Evolutionary conservation across 2,329 filamentous ascomycete genomes (phyloP).

Genomic region (Paradendryphiella salina): DNA sequence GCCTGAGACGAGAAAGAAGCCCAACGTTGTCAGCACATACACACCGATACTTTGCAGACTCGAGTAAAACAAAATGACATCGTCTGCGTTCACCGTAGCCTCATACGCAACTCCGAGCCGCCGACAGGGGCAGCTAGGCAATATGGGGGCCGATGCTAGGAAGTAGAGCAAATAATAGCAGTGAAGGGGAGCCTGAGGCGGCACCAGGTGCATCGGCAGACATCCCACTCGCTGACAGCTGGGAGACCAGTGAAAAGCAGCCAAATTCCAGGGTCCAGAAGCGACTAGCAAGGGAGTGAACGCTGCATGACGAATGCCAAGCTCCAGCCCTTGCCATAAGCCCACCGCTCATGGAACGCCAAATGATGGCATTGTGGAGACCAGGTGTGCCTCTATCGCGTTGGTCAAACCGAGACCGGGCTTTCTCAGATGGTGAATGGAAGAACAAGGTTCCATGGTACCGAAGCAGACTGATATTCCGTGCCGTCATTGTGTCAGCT

Average conservation of each 20-base stretch:
- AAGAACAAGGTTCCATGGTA: slow-evolving; percentile 1
- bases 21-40: slow-evolving; percentile 7
- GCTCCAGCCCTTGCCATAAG: slow-evolving; percentile 8
- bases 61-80: slow-evolving; percentile 15
- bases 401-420: slow-evolving; percentile 6
- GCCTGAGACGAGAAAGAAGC: slow-evolving; percentile 14
- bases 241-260: slow-evolving; percentile 9
- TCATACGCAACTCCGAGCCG: slow-evolving; percentile 13
- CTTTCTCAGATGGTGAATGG: slow-evolving; percentile 10
- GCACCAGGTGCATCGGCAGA: slow-evolving; percentile 14
- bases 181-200: slow-evolving; percentile 10
- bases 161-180: slow-evolving; percentile 13
- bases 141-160: slow-evolving; percentile 1
- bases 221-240: slow-evolving; percentile 21
- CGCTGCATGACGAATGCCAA: slow-evolving; percentile 30
- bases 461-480: slow-evolving; percentile 4
- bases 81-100: slow-evolving; percentile 1
- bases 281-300: slow-evolving; percentile 12
- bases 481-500: slow-evolving; percentile 18
- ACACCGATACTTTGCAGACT: slow-evolving; percentile 2
- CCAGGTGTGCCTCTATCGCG: slow-evolving; percentile 4
- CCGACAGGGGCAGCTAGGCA: slow-evolving; percentile 9
- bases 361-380: slow-evolving; percentile 29
- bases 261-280: slow-evolving; percentile 25
- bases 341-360: slow-evolving; percentile 16